Evolutionary conservation across 768 basidiomycete genomes (phyloP).

Genomic region (Rossbeevera mucosa): DNA sequence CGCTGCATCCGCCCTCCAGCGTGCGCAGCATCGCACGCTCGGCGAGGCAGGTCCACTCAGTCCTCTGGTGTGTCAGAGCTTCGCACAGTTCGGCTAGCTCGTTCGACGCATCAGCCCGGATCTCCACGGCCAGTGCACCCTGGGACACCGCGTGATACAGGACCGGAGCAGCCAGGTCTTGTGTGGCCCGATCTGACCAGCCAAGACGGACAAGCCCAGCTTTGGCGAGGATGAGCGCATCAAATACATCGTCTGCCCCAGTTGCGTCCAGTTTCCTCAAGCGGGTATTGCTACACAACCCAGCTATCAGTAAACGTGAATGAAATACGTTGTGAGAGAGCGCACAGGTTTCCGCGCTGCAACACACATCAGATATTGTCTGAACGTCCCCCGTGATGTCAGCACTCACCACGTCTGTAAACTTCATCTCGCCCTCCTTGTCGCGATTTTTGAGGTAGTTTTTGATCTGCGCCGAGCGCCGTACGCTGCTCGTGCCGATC

Average conservation of each 20-base stretch:
- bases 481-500: constrained; percentile 93
- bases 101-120: constrained; percentile 62
- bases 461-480: constrained; percentile 86
- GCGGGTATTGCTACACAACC: constrained; percentile 74
- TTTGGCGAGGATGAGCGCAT: constrained; percentile 88
- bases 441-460: constrained; percentile 57
- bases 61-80: constrained; percentile 68
- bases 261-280: constrained; percentile 85
- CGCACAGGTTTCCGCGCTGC: constrained; percentile 86
- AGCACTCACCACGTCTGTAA: constrained; percentile 80
- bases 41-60: constrained; percentile 71
- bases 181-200: constrained; percentile 67
- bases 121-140: constrained; percentile 86
- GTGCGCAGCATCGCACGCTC: constrained; percentile 87
- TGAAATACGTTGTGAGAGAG: constrained; percentile 11
- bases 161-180: constrained; percentile 67
- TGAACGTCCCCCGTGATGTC: not conserved
- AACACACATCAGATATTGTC: not conserved
- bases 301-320: constrained; percentile 6
- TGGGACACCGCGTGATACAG: constrained; percentile 91
- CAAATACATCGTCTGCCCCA: constrained; percentile 57
- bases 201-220: constrained; percentile 85
- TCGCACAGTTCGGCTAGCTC: constrained; percentile 57
- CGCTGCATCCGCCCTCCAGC: constrained; percentile 95
- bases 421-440: constrained; percentile 46